phyloP scores from a whole-genome alignment of 2,329 filamentous ascomycete genomes.

The Pestalotiopsis sp. region DNA sequence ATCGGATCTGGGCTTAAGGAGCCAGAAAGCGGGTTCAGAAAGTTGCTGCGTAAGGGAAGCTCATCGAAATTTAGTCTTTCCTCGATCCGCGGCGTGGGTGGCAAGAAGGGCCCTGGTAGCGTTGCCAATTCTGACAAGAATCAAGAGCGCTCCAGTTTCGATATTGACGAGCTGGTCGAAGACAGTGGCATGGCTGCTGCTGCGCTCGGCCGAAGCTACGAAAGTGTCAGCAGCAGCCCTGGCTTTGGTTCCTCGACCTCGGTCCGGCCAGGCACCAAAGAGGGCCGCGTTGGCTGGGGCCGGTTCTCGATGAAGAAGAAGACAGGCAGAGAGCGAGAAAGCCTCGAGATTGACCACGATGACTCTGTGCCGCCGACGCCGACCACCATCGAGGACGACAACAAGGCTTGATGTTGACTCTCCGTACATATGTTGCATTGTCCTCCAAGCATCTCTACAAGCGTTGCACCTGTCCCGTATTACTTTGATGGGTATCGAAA shows the following conservation, averaged over 20 bases:
- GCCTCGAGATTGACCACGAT: constrained; percentile 52
- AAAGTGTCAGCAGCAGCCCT: constrained; percentile 60
- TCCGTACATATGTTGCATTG: background rate
- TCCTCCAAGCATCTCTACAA: background rate
- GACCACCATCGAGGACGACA: constrained; percentile 17
- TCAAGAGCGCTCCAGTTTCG: constrained; percentile 60
- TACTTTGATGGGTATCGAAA: background rate
- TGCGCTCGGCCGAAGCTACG: constrained; percentile 51
- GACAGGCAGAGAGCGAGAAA: constrained; percentile 56
- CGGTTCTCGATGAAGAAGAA: constrained; percentile 65
- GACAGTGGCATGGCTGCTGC: constrained; percentile 29
- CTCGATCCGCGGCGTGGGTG: constrained; percentile 47
- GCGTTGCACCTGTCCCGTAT: background rate
- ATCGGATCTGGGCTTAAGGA: constrained; percentile 46
- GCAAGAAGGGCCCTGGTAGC: constrained; percentile 63
- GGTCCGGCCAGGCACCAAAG: constrained; percentile 41
- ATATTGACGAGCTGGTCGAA: constrained; percentile 59
- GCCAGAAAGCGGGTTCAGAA: constrained; percentile 59
- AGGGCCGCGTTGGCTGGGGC: constrained; percentile 48
- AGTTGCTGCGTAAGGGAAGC: constrained; percentile 67
- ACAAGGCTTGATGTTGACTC: background rate
- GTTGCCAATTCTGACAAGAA: constrained; percentile 61
- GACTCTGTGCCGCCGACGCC: constrained; percentile 26
- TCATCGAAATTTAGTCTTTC: constrained; percentile 67
- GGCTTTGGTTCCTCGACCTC: constrained; percentile 56